These are phyloP conservation scores for Lachnellula subtilissima DNA, from an alignment of 2,329 filamentous ascomycete species.

Conservation along the genomic window DNA sequence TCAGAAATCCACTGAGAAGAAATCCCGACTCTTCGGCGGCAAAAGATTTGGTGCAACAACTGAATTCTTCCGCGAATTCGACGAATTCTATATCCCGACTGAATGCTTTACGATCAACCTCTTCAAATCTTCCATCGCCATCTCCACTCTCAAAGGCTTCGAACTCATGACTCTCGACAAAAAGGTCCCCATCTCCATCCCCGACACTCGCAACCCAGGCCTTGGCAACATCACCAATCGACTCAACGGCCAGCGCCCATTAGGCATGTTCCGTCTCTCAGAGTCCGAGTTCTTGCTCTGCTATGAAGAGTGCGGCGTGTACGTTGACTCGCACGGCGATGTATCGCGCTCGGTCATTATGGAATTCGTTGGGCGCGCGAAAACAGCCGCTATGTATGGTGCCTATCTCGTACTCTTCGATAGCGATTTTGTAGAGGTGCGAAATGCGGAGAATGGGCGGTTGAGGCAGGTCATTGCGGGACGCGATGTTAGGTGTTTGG, in stretches of 20 bases:
- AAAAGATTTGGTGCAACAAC: constrained; percentile 62
- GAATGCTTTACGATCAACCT: constrained; percentile 95
- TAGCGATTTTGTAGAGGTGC: constrained; percentile 92
- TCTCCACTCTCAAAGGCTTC: constrained; percentile 86
- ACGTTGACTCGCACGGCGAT: constrained; percentile 97
- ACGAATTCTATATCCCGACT: constrained; percentile 96
- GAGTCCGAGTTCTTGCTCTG: constrained; percentile 89
- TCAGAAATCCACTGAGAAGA: constrained; percentile 85
- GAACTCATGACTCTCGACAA: constrained; percentile 96
- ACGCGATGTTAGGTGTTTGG: constrained; percentile 81
- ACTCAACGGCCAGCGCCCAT: constrained; percentile 74
- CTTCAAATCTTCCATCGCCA: constrained; percentile 90
- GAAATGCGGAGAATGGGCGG: constrained; percentile 92
- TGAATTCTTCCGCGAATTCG: constrained; percentile 95
- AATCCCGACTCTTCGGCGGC: constrained; percentile 58
- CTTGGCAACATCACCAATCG: constrained; percentile 82
- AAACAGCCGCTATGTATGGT: constrained; percentile 81
- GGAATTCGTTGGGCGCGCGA: constrained; percentile 95
- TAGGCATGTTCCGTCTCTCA: constrained; percentile 95
- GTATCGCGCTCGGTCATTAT: constrained; percentile 92
- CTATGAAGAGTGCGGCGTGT: constrained; percentile 95
- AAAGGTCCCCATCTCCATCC: constrained; percentile 91
- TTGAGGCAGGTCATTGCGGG: constrained; percentile 92
- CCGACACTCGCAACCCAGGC: constrained; percentile 72
- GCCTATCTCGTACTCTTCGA: constrained; percentile 92